Base-by-base conservation (phyloP, 2,329 filamentous ascomycete genomes). In the Malbranchea zuffiana region DNA sequence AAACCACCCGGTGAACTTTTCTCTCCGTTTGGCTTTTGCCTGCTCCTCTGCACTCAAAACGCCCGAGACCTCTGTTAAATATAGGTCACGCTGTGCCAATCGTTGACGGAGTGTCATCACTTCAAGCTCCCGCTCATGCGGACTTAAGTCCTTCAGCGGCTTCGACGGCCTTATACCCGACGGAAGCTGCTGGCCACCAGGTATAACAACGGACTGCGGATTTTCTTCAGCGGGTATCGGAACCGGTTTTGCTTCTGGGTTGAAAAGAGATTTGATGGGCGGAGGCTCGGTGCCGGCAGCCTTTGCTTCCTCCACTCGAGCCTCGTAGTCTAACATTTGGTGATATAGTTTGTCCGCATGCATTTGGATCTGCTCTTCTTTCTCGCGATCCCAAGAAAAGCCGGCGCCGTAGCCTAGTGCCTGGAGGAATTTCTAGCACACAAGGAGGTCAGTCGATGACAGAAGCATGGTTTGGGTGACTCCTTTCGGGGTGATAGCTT, bases 291-390 rank as follows among this genome's bases (percentile, higher is more conserved):
- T 35, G 16, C 61, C 60, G 25, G 61, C 51, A 50, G 64, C 50
- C 52, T 58, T 45, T 52, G 73, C 59, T 59, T 76, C 71, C 45
- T 81, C 75, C n/a, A 82, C 75, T 44, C 71, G 73, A 13, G 67
- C 68, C 60, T 98, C 88, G 55, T 93, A 85, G 43, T 75, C 72
- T 24, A 93, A 61, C 78, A 96, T 85, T 49, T 81, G 76, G 52
- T 88, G 82, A 60, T 86, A 98, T 26, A 98, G 69, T 45, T 75
- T 75, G 63, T 98, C 90, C 41, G 88, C 88, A 58, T 95, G 87
- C 79, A 96, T 84, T 61, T 96, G 90, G 44, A 98, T 85, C 48
- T 80, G 75, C 57, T 95, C 87, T 50, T 94, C 82, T 35, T 82
- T 71, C 19, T 78, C 71, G 0, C 70, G 63, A 6, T 78, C 66